Evolutionary conservation across 2,329 filamentous ascomycete species (phyloP).

Genomic region (Fusarium sp.): DNA sequence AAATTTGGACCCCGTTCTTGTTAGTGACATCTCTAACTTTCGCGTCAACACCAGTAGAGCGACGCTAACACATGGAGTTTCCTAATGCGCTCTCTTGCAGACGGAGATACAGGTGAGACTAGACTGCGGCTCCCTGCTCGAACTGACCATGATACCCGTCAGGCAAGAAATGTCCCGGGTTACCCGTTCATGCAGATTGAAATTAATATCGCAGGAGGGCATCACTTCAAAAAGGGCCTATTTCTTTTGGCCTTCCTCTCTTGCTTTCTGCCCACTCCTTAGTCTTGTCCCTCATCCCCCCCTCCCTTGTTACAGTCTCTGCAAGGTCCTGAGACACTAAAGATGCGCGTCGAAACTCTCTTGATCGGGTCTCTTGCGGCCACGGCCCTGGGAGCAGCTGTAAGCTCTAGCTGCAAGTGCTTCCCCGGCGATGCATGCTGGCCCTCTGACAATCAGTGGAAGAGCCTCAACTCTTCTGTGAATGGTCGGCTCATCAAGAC

Average conservation of each 20-base stretch:
- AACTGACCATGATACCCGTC: background rate
- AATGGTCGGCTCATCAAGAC: slow-evolving; percentile 63
- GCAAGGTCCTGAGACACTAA: background rate
- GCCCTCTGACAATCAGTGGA: slow-evolving; percentile 61
- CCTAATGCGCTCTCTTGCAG: background rate
- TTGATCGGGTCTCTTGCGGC: background rate
- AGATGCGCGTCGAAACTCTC: slow-evolving; percentile 7
- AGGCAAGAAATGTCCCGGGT: background rate
- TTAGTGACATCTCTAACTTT: background rate
- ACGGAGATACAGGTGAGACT: background rate
- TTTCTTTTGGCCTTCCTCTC: background rate
- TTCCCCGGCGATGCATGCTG: slow-evolving; percentile 53
- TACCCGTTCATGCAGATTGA: background rate
- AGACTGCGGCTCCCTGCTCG: background rate
- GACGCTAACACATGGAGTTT: background rate
- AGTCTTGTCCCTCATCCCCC: background rate
- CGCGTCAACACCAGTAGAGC: background rate
- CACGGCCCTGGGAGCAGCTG: background rate
- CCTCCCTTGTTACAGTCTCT: background rate
- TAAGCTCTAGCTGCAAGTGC: slow-evolving; percentile 13
- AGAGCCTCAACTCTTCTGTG: slow-evolving; percentile 62
- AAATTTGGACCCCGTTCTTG: background rate
- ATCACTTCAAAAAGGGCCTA: background rate
- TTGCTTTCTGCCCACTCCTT: background rate
- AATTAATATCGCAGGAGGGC: background rate